Evolutionary conservation across 371 early-diverging fungal species (phyloP).

Genomic region (Scutellospora calospora): DNA sequence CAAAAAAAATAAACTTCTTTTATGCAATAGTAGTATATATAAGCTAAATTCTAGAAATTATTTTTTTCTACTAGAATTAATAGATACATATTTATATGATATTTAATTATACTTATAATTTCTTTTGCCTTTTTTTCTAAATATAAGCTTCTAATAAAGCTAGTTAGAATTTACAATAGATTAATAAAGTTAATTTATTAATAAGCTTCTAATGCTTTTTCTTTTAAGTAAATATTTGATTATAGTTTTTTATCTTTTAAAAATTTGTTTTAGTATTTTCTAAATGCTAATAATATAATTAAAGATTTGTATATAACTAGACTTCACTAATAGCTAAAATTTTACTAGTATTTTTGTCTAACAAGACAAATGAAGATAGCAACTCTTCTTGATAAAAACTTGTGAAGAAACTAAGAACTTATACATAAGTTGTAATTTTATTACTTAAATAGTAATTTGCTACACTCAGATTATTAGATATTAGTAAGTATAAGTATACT

Average conservation of each 20-base stretch:
- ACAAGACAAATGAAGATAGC: not conserved
- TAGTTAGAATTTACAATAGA: not conserved
- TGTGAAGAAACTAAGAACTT: not conserved
- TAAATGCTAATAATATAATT: conserved; percentile 3
- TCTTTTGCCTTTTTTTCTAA: not conserved
- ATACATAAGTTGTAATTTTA: not conserved
- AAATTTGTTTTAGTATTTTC: not conserved
- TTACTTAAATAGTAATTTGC: not conserved
- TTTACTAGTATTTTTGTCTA: not conserved
- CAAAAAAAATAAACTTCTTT: conserved; percentile 11
- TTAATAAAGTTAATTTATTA: conserved; percentile 24
- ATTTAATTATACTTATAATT: not conserved
- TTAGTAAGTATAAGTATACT: conserved; percentile 19
- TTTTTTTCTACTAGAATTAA: conserved; percentile 8
- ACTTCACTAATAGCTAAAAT: not conserved
- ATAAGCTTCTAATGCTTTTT: conserved; percentile 3
- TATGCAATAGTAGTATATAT: not conserved
- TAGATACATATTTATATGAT: not conserved
- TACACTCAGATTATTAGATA: not conserved
- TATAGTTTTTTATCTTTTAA: conserved; percentile 11
- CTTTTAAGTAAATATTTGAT: not conserved
- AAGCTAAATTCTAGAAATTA: not conserved
- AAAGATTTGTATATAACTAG: not conserved
- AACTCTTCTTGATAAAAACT: not conserved
- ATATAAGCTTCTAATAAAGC: not conserved